Evolutionary conservation across 1,284 basidiomycete genomes (phyloP).

Genomic region (Sanghuangporus weigelae): DNA sequence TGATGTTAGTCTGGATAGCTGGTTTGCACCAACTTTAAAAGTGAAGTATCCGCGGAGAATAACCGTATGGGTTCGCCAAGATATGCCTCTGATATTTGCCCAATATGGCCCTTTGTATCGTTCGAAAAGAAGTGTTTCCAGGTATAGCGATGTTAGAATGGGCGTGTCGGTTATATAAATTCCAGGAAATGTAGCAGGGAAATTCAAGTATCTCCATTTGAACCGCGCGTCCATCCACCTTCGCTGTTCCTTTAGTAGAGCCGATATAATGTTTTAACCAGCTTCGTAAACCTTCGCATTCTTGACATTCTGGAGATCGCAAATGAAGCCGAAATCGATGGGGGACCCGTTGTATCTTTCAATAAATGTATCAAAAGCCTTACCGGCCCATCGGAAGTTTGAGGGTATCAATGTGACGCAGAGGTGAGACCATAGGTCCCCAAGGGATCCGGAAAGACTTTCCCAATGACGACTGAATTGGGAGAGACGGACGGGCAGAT

Average conservation of each 20-base stretch:
- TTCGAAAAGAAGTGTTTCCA: not conserved
- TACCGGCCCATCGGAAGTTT: not conserved
- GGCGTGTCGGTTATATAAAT: not conserved
- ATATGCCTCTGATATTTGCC: not conserved
- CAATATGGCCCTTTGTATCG: not conserved
- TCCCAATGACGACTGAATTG: not conserved
- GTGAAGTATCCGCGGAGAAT: not conserved
- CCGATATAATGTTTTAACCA: not conserved
- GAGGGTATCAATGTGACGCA: not conserved
- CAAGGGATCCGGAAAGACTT: not conserved
- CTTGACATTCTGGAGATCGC: not conserved
- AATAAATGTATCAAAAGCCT: not conserved
- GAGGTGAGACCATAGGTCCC: not conserved
- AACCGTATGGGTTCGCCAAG: not conserved
- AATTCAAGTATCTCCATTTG: not conserved
- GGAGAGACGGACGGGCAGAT: not conserved
- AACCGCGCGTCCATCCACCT: not conserved
- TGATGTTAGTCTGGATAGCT: not conserved
- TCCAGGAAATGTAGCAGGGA: not conserved
- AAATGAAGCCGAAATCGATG: not conserved
- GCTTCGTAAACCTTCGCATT: not conserved
- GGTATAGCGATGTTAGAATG: not conserved
- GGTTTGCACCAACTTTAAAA: not conserved
- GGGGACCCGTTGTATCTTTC: not conserved
- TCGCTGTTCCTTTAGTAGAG: not conserved